These are phyloP conservation scores for Chrysochromulina parva DNA, from an alignment of 78 protist genomes.

Conservation along the genomic window DNA sequence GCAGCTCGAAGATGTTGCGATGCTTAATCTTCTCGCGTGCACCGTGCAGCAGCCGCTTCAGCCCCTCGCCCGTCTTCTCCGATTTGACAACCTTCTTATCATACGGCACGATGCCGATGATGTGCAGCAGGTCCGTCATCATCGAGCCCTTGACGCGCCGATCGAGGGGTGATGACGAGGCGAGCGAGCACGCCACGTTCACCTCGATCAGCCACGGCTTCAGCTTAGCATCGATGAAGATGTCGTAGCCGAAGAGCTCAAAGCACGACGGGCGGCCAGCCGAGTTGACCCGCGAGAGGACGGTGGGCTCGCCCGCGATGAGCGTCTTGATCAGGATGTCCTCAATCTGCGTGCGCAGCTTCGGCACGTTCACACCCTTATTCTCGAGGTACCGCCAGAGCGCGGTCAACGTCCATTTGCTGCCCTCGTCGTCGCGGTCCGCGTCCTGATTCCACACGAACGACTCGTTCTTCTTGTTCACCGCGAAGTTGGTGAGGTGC, in stretches of 20 bases:
- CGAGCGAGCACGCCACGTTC: constrained; percentile 69
- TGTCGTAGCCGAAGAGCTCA: constrained; percentile 49
- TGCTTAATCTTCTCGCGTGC: background rate
- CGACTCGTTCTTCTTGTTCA: constrained; percentile 7
- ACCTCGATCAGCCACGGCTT: constrained; percentile 75
- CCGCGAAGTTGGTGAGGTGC: constrained; percentile 64
- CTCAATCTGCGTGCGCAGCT: constrained; percentile 6
- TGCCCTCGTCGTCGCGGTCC: background rate
- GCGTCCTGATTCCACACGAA: background rate
- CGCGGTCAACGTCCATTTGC: constrained; percentile 35
- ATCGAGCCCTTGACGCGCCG: constrained; percentile 1
- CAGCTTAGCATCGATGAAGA: constrained; percentile 24
- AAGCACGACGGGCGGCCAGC: background rate
- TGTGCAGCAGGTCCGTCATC: constrained; percentile 37
- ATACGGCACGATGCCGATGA: background rate
- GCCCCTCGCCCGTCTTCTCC: background rate
- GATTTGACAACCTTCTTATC: background rate
- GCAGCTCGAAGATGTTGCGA: constrained; percentile 12
- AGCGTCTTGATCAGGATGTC: constrained; percentile 60
- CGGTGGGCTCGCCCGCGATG: constrained; percentile 43
- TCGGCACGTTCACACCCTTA: background rate
- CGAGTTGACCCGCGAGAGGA: background rate
- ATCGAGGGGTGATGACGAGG: constrained; percentile 52
- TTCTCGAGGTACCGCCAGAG: background rate
- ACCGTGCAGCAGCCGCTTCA: background rate